Conservation (phyloP, 371 early-diverging fungal genomes). For the Blastocladiella emersonii region DNA sequence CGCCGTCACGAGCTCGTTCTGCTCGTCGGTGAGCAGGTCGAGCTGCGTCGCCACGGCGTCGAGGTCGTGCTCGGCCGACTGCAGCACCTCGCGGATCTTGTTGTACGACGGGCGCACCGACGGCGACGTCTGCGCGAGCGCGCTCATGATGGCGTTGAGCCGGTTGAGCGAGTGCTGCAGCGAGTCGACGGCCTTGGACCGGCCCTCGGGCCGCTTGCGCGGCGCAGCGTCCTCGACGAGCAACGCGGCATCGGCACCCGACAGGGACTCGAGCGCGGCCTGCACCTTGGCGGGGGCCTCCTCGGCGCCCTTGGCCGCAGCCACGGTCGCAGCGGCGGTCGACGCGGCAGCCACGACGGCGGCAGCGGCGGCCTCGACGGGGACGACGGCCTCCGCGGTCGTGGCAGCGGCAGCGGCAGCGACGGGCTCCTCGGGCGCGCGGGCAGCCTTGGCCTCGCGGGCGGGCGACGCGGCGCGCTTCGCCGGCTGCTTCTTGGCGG, state of each 20-base stretch:
- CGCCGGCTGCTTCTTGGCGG: no score
- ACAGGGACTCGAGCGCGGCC: no score
- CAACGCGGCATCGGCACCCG: no score
- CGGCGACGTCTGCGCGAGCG: not conserved
- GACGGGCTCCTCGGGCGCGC: not conserved
- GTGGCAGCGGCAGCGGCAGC: not conserved
- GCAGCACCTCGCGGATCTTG: not conserved
- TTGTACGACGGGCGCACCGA: not conserved
- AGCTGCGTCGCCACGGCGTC: constrained; percentile 18
- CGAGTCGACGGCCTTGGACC: not conserved
- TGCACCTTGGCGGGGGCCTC: not conserved
- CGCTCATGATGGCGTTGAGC: not conserved
- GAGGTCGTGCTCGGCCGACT: constrained; percentile 11
- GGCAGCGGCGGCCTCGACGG: no score
- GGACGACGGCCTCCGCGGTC: not conserved
- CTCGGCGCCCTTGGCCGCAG: not conserved
- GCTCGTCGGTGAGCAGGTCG: constrained; percentile 12
- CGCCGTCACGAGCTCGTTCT: constrained; percentile 13
- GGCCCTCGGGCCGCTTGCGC: not conserved
- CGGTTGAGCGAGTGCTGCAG: constrained; percentile 2
- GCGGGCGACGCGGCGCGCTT: not conserved
- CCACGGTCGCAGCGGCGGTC: no score
- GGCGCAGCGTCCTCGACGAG: no score
- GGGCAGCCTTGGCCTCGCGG: no score
- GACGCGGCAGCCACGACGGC: not conserved